Evolutionary conservation across 176 grass and related monocot species (phyloP), one percentile per base, ranked within the genome.

Genomic region (Phoenix dactylifera): DNA sequence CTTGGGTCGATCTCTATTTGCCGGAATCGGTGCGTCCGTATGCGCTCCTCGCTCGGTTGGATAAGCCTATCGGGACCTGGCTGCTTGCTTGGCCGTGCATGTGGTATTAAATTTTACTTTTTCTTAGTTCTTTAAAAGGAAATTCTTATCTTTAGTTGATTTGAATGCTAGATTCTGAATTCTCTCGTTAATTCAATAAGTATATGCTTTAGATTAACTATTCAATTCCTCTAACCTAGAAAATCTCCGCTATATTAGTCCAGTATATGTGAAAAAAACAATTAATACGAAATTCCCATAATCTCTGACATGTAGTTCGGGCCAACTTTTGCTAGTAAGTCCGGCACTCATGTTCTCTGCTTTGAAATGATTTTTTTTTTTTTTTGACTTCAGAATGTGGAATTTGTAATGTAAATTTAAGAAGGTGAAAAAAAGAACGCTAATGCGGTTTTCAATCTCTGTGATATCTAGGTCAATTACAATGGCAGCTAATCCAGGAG

Each of bases 41-140:
- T 74, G 90, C 83, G 3, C 77, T 81, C 54, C 86, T 89, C n/a
- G 86, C 86, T 15, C 79, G 86, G 62, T 44, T 90, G 59, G 86
- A 95, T 79, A 90, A 90, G 60, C 83, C 90, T 19, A 82, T 95
- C 9, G 86, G 86, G 17, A 82, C 80, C 20, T 90, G 86, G 86
- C 74, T 95, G 54, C 77, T 95, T 2, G 74, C 74, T 1, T 89
- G 90, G 90, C 90, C 90, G 22, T 87, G 83, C 90, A 82, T 82
- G 77, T 90, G 90, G 86, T 95, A 80, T 22, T 6, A 6, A 6
- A 4, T 63, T n/a, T 0, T 22, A 22, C 20, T 29, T 55, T 15
- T 15, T 29, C 18, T 55, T 14, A 14, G 2, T 26, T 66, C 15
- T 54, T 4, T 22, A 14, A 26, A 6, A 7, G 6, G 28, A 5